Evolutionary conservation across 306 rosid species (phyloP).

Genomic region (Astragalus glycyphyllos): DNA sequence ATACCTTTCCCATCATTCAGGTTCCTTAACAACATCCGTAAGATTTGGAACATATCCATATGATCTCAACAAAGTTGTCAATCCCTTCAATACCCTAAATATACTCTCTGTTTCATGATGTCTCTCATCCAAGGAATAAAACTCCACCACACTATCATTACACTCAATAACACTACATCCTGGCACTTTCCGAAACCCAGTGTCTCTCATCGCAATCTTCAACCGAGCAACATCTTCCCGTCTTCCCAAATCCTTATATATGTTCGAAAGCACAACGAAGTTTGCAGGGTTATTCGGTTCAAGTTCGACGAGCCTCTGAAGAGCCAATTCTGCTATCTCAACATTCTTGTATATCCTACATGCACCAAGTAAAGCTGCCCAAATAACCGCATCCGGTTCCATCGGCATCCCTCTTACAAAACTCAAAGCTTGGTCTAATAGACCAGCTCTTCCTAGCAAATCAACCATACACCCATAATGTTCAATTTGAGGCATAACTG

Average conservation of each 20-base stretch:
- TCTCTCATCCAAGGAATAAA: constrained; percentile 60
- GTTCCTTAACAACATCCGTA: constrained; percentile 42
- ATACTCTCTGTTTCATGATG: constrained; percentile 52
- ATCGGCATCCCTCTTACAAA: constrained; percentile 73
- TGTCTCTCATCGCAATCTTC: constrained; percentile 75
- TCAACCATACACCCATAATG: constrained; percentile 64
- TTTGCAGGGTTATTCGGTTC: constrained; percentile 86
- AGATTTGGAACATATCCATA: constrained; percentile 53
- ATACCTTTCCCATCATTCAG: constrained; percentile 32
- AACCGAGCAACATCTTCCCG: constrained; percentile 76
- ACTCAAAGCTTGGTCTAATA: constrained; percentile 62
- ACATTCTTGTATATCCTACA: constrained; percentile 58
- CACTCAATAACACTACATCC: constrained; percentile 59
- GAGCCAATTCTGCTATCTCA: constrained; percentile 62
- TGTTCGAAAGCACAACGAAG: constrained; percentile 74
- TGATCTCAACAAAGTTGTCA: constrained; percentile 47
- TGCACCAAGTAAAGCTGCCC: constrained; percentile 53
- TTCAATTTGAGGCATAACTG: constrained; percentile 54
- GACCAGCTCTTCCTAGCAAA: constrained; percentile 62
- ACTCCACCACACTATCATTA: constrained; percentile 52
- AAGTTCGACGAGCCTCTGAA: constrained; percentile 62
- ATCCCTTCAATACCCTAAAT: constrained; percentile 47
- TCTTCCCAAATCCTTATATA: constrained; percentile 79
- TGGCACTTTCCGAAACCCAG: constrained; percentile 55
- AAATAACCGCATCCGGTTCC: constrained; percentile 59